Base-by-base conservation (phyloP, 2,329 filamentous ascomycete species). In the Exutisphaerella laricina region DNA sequence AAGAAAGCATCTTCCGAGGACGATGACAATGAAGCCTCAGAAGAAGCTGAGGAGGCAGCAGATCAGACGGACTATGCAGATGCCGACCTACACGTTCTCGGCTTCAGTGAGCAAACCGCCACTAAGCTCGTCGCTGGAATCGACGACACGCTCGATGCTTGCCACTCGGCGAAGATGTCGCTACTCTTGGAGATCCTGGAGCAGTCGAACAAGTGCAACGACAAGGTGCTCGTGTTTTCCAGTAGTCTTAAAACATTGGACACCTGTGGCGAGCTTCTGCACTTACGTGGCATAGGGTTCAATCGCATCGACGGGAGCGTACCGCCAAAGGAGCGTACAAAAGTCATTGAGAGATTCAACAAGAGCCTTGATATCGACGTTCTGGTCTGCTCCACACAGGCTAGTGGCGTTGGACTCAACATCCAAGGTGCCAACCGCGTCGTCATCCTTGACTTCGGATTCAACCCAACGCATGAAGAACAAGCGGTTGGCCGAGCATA, bases 401-500 rank as follows among this genome's bases (percentile, higher is more conserved):
- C 89, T 6, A 89, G 88, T 16, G 87, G 88, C 0, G 69, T 88
- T 1, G 89, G 89, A 0, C 70, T 95, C 37, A 96, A 96, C 51
- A 83, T 96, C 9, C 78, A 79, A 29, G 82, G 84, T 1, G 89
- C 89, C 1, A 95, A 88, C 60, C 79, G 89, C 14, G 85, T 95
- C 1, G 76, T 96, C 14, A 83, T 96, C 14, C 84, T 94, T 43
- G 89, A 96, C 60, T 87, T 84, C 58, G 73, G 75, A 48, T 95
- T 82, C 67, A 92, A 89, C 50, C 89, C 89, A 0, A 75, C 80
- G 4, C 74, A 82, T 59, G 89, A 95, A 62, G 82, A 88, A 56
- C 89, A 96, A 65, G 89, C 89, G 1, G 79, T 95, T 38, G 89
- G 88, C 2, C 77, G 89, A 40, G 84, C 86, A 0, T 95, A 92